Evolutionary conservation across 257 asterid species (phyloP), one percentile per base, ranked within the genome.

Genomic region (Solanum neorickii): DNA sequence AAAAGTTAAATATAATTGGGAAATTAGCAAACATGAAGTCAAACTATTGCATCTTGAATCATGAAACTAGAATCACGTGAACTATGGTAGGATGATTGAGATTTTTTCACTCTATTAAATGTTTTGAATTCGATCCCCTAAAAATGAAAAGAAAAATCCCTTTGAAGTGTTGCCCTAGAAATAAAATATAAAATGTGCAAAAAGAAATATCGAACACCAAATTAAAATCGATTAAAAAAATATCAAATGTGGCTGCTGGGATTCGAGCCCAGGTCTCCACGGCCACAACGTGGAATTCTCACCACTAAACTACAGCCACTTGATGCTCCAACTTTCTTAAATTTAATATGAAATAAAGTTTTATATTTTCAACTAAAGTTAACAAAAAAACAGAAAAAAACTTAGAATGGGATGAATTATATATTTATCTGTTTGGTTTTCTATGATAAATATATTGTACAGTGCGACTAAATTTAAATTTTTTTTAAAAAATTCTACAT

Each of bases 261-360:
- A 97, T 96, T 96, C 97, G 98, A 95, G 99, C 98, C 98, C 98
- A 94, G 98, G 98, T 94, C 98, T 94, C 96, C 95, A 97, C 96
- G 97, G 98, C 98, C 99, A 94, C 98, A 95, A 94, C 97, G 96
- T 97, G 97, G 95, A 97, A 97, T 95, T 95, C 98, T 97, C 7
- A 95, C 98, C 97, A 94, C 98, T 94, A 95, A 94, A 97, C 98
- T 95, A 94, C 96, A 94, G 96, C 98, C 95, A 94, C 96, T 35
- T 16, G 23, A 0, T 52, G 62, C 16, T 16, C 3, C 0, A 0
- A 21, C 56, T 0, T 0, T 16, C n/a, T 7, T 2, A 52, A 52
- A 9, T 9, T 1, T 3, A 0, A 0, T 23, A 60, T 60, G 1
- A 21, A 23, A 21, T 0, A 0, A 20, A 59, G 2, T 3, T 59